phyloP scores from a whole-genome alignment of 176 grass and related monocot species.

The Triticum aestivum region DNA sequence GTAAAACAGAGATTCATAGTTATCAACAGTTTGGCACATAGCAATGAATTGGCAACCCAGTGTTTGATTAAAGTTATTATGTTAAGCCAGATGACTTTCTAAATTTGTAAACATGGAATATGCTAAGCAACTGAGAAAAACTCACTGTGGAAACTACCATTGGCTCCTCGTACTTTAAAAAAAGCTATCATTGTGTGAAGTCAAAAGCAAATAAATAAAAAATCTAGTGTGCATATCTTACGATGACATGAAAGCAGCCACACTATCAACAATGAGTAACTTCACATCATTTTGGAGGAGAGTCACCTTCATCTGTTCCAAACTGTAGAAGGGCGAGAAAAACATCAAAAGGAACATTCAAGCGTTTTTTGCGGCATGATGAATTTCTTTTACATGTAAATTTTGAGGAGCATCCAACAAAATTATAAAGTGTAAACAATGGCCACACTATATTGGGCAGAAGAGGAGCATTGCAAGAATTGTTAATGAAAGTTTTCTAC shows the following conservation, averaged over 20 bases:
- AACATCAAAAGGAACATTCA: background rate
- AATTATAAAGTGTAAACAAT: background rate
- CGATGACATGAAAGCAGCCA: slow-evolving; percentile 72
- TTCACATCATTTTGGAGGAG: slow-evolving; percentile 90
- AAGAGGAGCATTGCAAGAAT: background rate
- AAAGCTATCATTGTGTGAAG: background rate
- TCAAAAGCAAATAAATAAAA: background rate
- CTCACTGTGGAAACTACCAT: background rate
- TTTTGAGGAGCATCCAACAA: background rate
- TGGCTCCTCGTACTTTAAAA: background rate
- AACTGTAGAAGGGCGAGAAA: slow-evolving; percentile 37
- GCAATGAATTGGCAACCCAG: background rate
- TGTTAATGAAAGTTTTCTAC: background rate
- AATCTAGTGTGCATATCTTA: slow-evolving; percentile 37
- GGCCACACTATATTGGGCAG: background rate
- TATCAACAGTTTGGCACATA: background rate
- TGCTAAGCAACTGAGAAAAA: background rate
- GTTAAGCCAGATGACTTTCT: background rate
- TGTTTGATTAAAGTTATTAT: background rate
- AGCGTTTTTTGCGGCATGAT: background rate
- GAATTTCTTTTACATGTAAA: background rate
- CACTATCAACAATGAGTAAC: slow-evolving; percentile 93
- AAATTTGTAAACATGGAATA: background rate
- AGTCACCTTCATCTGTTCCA: slow-evolving; percentile 91
- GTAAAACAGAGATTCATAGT: background rate